Conservation (phyloP, 192 early-diverging fungal species). For the Podila minutissima region DNA sequence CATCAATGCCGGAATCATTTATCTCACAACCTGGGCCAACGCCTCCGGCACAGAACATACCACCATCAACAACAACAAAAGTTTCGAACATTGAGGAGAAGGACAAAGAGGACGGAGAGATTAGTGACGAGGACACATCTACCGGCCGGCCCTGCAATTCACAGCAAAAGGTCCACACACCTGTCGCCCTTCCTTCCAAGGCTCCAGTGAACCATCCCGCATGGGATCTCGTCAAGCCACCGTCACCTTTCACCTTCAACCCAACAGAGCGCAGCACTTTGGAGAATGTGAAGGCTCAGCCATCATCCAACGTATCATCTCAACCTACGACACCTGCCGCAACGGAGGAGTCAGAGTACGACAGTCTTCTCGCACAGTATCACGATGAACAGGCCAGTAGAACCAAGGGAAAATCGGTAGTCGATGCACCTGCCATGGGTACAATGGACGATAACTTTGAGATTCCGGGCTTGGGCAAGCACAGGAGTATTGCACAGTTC, state of each 20-base stretch:
- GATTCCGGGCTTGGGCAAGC: neutral
- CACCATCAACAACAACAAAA: neutral
- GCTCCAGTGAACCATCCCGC: too few species aligned
- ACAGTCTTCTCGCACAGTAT: neutral
- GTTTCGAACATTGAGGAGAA: neutral
- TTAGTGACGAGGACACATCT: slow-evolving; percentile 26
- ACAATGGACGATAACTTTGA: neutral
- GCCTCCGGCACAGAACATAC: neutral
- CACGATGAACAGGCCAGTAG: neutral
- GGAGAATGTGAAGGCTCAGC: too few species aligned
- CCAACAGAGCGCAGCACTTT: too few species aligned
- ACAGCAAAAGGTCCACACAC: too few species aligned
- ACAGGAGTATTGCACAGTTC: neutral
- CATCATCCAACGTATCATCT: too few species aligned
- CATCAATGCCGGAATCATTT: neutral
- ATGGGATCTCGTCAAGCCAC: too few species aligned
- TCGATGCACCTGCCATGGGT: neutral
- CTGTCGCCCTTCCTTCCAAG: too few species aligned
- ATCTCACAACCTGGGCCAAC: neutral
- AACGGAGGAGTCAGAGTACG: neutral
- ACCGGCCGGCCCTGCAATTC: too few species aligned
- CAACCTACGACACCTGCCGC: too few species aligned
- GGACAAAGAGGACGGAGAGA: slow-evolving; percentile 41
- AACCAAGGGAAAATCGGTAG: neutral
- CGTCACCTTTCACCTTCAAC: too few species aligned